Base-by-base conservation (phyloP, 2,329 filamentous ascomycete species). In the Trichoderma aggressivum region DNA sequence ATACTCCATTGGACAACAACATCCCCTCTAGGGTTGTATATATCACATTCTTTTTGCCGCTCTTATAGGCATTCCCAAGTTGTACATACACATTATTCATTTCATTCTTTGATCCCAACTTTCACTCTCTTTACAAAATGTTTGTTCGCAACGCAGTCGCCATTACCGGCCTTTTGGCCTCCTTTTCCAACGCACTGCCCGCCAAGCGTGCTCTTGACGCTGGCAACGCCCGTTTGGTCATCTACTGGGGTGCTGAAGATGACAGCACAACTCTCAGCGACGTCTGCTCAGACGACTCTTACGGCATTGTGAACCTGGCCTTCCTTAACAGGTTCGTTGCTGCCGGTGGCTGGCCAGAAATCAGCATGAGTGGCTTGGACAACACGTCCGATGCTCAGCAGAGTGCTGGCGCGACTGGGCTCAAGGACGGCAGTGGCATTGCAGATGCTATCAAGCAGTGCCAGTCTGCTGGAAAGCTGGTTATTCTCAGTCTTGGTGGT, bases 381-480 rank as follows among this genome's bases (percentile, higher is more conserved):
- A 70, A 21, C 34, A 61, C 56, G 16, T 68, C 63, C 1, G 24
- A 68, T 32, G 72, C 72, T 32, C 74, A 75, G 70, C 34, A 36
- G n/a, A 64, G 66, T 24, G 74, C 71, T 21, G 73, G 74, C 34
- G 74, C 74, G 24, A 74, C 71, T 16, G 71, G 58, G 6, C 71
- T 75, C 56, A 69, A 75, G 53, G 74, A 75, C 21, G 74, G 74
- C 34, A 43, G 58, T 8, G 30, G 59, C n/a, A 67, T 75, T 24
- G 73, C 74, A 18, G 50, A 61, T 12, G 73, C 73, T 71, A 87
- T 87, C 73, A 78, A 81, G 70, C 77, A 84, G 16, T 94, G 91
- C 79, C 91, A 93, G 78, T 75, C 80, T 10, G 82, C 88, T 73
- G 86, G 86, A 73, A 93, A 93, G 80, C 91, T 89, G 1, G 89